Percentiles rank a stretch among this genome's conserved stretches.
These are phyloP conservation scores for Mucor sp. DNA, from an alignment of 371 early-diverging fungal genomes.

Conservation along the genomic window DNA sequence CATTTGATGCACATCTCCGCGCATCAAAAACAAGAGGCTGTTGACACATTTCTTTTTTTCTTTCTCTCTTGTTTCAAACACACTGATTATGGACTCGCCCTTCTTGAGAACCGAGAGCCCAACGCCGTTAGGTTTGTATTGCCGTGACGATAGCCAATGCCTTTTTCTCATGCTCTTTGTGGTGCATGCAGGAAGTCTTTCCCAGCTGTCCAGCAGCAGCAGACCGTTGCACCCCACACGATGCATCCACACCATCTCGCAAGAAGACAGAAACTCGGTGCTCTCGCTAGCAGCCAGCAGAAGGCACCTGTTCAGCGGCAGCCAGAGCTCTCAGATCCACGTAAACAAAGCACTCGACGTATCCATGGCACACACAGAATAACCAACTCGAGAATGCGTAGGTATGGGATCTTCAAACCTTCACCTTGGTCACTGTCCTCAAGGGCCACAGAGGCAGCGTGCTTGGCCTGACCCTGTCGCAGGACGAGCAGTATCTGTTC, in stretches of 20 bases:
- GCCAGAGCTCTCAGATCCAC: slow-evolving; percentile 69
- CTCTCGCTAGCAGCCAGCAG: slow-evolving; percentile 69
- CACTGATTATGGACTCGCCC: slow-evolving; percentile 17
- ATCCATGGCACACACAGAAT: neutral
- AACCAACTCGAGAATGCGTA: slow-evolving; percentile 10
- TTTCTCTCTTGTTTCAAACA: neutral
- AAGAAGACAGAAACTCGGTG: slow-evolving; percentile 65
- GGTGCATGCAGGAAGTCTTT: slow-evolving; percentile 25
- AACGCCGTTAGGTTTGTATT: slow-evolving; percentile 19
- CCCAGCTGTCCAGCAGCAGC: slow-evolving; percentile 10
- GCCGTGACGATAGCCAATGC: neutral
- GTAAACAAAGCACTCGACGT: slow-evolving; percentile 20
- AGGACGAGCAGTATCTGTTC: slow-evolving; percentile 59
- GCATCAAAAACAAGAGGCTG: neutral
- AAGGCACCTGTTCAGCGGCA: slow-evolving; percentile 70
- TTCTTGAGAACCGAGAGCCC: slow-evolving; percentile 23
- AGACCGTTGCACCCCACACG: slow-evolving; percentile 32
- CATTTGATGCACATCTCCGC: slow-evolving; percentile 12
- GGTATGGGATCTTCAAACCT: slow-evolving; percentile 77
- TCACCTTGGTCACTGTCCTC: slow-evolving; percentile 57
- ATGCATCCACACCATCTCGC: slow-evolving; percentile 64
- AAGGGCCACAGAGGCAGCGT: slow-evolving; percentile 74
- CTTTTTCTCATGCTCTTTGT: neutral
- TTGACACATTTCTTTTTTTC: neutral
- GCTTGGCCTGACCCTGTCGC: slow-evolving; percentile 61